phyloP scores from a whole-genome alignment of 257 asterid genomes.

The Solanum chiquidenum region DNA sequence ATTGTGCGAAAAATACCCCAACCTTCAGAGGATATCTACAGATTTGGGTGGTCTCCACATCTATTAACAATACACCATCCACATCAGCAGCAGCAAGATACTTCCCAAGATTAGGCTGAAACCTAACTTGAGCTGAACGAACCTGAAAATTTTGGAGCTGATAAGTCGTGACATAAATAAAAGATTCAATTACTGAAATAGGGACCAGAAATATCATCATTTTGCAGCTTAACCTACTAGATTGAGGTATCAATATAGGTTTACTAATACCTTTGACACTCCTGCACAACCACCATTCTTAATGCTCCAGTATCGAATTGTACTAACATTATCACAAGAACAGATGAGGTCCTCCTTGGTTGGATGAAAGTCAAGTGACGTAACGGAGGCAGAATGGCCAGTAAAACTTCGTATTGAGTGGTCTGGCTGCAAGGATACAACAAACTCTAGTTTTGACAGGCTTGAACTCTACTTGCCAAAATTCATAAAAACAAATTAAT shows the following conservation, averaged over 20 bases:
- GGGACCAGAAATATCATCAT: neutral
- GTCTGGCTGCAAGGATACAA: constrained; percentile 12
- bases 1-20: neutral
- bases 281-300: constrained; percentile 23
- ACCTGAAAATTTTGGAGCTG: constrained; percentile 12
- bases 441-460: neutral
- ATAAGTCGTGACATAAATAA: neutral
- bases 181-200: neutral
- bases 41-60: constrained; percentile 25
- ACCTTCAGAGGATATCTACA: constrained; percentile 16
- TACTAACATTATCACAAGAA: constrained; percentile 16
- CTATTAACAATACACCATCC: constrained; percentile 20
- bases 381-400: constrained; percentile 23
- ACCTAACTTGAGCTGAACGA: constrained; percentile 23
- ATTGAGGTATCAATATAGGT: neutral
- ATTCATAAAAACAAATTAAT: neutral
- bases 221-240: neutral
- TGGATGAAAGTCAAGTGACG: constrained; percentile 30
- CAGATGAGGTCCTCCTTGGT: constrained; percentile 21
- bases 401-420: constrained; percentile 13
- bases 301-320: constrained; percentile 28
- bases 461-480: neutral
- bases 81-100: constrained; percentile 21
- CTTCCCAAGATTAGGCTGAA: constrained; percentile 22
- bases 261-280: constrained; percentile 12